Conservation (phyloP, 257 asterid genomes). For the Penstemon newberryi region DNA sequence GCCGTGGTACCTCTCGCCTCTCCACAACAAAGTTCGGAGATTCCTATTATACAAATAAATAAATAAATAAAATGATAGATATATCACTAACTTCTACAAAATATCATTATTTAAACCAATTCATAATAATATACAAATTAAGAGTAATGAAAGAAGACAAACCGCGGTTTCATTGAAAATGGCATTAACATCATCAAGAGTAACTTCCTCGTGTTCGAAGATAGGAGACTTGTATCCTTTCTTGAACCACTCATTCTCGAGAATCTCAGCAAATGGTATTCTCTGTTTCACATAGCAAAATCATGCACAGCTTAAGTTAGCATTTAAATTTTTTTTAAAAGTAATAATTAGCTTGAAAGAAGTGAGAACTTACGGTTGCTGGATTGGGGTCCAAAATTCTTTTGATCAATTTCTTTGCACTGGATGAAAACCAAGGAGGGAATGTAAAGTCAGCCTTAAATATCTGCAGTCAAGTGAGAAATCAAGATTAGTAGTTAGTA, state of each 20-base stretch:
- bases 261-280: slow-evolving; percentile 67
- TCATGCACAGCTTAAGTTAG: not conserved
- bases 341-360: slow-evolving; percentile 13
- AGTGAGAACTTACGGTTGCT: slow-evolving; percentile 53
- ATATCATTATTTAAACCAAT: not conserved
- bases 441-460: slow-evolving; percentile 82
- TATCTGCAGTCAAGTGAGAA: slow-evolving; percentile 58
- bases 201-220: slow-evolving; percentile 75
- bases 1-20: slow-evolving; percentile 63
- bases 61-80: not conserved
- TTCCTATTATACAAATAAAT: slow-evolving; percentile 39
- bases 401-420: slow-evolving; percentile 79
- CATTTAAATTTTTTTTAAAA: too few relatives aligned
- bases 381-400: slow-evolving; percentile 94
- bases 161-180: slow-evolving; percentile 67
- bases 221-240: slow-evolving; percentile 81
- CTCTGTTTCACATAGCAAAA: slow-evolving; percentile 54
- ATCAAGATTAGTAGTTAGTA: slow-evolving; percentile 10
- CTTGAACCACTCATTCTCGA: slow-evolving; percentile 94
- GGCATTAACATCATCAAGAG: slow-evolving; percentile 83
- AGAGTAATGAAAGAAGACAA: slow-evolving; percentile 25
- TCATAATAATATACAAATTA: not conserved
- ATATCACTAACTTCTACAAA: not conserved
- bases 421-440: slow-evolving; percentile 91
- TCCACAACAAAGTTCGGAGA: slow-evolving; percentile 82